Base-by-base conservation (phyloP, 441 rosid genomes). In the Mallotus repandus region DNA sequence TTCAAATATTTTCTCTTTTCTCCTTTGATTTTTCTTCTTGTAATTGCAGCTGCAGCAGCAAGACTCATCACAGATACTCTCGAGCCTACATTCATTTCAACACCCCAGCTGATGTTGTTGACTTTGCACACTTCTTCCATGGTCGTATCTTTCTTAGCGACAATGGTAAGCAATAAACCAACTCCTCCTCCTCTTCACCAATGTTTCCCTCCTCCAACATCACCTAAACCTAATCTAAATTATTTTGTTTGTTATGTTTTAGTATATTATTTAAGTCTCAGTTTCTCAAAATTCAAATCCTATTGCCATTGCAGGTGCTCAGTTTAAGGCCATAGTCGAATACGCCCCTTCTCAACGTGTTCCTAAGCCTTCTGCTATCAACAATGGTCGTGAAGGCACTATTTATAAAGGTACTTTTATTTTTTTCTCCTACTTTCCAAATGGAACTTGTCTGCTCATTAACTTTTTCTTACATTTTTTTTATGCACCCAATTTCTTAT, bases 141-240 rank as follows among this genome's bases (percentile, higher is more conserved):
- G 97, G 91, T 10, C 97, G 92, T 79, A 81, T 84, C 15, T 94
- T 94, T 87, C 87, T 92, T 52, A 90, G 87, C 68, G 95, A 94
- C 76, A 94, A 90, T 79, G 98, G 97, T 78, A 76, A 86, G 80
- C 86, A 15, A 29, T 29, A 38, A 49, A 18, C 35, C 67, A 25
- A 1, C 1, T 49, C 13, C 41, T 63, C 62, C 41, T 63, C 62
- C 1, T 25, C 29, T 0, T 25, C 29, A 25, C 29, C 29, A 1
- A 25, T 25, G 29, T 25, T 25, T 25, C 29, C 61, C 45, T 49
- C 48, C 38, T 63, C 46, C 50, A 29, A 29, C 32, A 29, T 29
- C 32, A 29, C 32, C 32, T 29, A 29, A 29, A 1, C 3, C 32
- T 29, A 29, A 29, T 29, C 32, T 29, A 29, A 29, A 29, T 29